Evolutionary conservation across 495 filamentous ascomycete species (phyloP).

Genomic region (Ramalina intermedia): DNA sequence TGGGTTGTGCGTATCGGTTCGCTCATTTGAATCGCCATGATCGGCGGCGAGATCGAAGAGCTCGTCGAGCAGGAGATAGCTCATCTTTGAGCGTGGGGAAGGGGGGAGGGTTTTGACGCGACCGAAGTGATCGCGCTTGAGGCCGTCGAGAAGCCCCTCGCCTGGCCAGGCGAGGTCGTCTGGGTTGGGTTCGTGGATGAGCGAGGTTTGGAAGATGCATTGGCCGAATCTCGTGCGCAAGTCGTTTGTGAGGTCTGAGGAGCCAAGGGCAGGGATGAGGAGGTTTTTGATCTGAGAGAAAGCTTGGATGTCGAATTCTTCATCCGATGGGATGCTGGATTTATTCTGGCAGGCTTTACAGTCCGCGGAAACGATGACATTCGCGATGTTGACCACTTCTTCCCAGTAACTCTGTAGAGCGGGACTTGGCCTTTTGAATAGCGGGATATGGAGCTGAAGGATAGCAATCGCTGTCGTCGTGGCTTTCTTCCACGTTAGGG

Average conservation of each 20-base stretch:
- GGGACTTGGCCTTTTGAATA: conserved; percentile 42
- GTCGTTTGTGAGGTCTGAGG: conserved; percentile 44
- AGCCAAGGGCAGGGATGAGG: conserved; percentile 61
- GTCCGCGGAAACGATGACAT: conserved; percentile 45
- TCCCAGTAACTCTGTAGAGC: conserved; percentile 40
- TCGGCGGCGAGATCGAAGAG: conserved; percentile 57
- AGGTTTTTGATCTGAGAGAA: conserved; percentile 54
- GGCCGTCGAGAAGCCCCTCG: conserved; percentile 40
- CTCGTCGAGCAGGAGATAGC: conserved; percentile 67
- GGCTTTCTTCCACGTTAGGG: conserved; percentile 63
- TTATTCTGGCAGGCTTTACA: conserved; percentile 25
- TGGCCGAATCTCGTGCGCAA: conserved; percentile 57
- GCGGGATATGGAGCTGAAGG: conserved; percentile 49
- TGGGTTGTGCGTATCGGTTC: conserved; percentile 24
- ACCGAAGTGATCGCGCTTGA: conserved; percentile 53
- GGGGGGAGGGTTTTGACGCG: conserved; percentile 55
- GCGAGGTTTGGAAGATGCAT: conserved; percentile 67
- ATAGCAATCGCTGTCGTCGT: conserved; percentile 54
- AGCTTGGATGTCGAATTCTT: conserved; percentile 66
- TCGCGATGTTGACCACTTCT: conserved; percentile 41
- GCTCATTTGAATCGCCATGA: conserved; percentile 13
- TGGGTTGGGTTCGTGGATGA: conserved; percentile 57
- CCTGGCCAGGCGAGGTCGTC: conserved; percentile 44
- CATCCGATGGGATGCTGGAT: conserved; percentile 41
- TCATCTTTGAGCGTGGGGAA: conserved; percentile 52